phyloP scores from a whole-genome alignment of 495 filamentous ascomycete species.

The Aspergillus nidulans region DNA sequence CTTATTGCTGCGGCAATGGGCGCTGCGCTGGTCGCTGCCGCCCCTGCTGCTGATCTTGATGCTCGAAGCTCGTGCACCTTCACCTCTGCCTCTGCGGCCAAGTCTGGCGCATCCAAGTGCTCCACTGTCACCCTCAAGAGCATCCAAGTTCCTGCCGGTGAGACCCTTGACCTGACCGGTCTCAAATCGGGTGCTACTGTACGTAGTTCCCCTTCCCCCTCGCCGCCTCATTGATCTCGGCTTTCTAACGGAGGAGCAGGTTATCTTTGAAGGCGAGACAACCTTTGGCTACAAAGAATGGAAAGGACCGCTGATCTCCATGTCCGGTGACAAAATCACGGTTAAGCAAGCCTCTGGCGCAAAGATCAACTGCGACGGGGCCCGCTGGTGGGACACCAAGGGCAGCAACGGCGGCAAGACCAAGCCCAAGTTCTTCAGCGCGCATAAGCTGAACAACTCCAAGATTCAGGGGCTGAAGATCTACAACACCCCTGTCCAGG shows the following conservation, averaged over 20 bases:
- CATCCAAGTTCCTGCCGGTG: constrained; percentile 49
- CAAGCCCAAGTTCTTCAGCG: constrained; percentile 57
- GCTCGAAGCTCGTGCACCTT: constrained; percentile 44
- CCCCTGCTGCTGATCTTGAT: constrained; percentile 23
- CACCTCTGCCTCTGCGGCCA: constrained; percentile 38
- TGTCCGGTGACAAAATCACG: constrained; percentile 42
- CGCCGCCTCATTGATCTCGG: not conserved
- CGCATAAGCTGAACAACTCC: constrained; percentile 40
- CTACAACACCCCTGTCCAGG: constrained; percentile 60
- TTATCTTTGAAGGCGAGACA: constrained; percentile 49
- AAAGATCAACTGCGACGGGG: constrained; percentile 43
- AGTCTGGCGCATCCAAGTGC: constrained; percentile 44
- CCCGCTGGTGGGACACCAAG: constrained; percentile 50
- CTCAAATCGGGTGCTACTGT: constrained; percentile 42
- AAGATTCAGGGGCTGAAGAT: constrained; percentile 43
- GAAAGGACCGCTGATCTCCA: constrained; percentile 46
- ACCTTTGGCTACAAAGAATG: constrained; percentile 53
- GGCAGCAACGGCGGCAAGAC: constrained; percentile 52
- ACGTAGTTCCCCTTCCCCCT: not conserved
- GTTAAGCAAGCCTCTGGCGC: constrained; percentile 35
- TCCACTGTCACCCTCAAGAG: constrained; percentile 45
- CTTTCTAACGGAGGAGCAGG: constrained; percentile 18
- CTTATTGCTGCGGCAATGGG: constrained; percentile 22
- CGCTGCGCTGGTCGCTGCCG: constrained; percentile 16
- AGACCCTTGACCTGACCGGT: constrained; percentile 48